These are phyloP conservation scores for Thielaviopsis populi DNA, from an alignment of 2,329 filamentous ascomycete species.

Conservation along the genomic window DNA sequence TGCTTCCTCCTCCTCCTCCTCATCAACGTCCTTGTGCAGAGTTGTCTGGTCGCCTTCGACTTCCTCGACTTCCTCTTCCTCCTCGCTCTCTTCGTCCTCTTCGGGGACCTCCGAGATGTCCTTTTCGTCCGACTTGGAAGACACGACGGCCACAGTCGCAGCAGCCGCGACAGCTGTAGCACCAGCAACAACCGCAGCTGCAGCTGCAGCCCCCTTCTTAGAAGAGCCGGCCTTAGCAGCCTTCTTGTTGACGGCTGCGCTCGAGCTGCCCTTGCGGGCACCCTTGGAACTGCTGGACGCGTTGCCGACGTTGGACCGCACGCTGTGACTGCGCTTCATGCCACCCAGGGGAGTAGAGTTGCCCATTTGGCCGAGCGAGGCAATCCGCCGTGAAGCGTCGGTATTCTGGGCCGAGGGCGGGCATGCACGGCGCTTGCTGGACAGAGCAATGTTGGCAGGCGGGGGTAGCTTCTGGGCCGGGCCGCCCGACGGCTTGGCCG, in stretches of 20 bases:
- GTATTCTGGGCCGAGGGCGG: constrained; percentile 22
- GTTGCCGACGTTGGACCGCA: constrained; percentile 31
- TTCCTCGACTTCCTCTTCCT: constrained; percentile 6
- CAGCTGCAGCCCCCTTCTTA: constrained; percentile 12
- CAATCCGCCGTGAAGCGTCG: constrained; percentile 48
- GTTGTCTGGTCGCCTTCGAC: constrained; percentile 33
- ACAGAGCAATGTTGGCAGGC: constrained; percentile 39
- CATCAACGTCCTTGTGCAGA: constrained; percentile 34
- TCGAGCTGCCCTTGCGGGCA: constrained; percentile 57
- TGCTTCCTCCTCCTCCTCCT: constrained; percentile 4
- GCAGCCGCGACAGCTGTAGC: not conserved
- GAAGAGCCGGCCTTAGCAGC: not conserved
- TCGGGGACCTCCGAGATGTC: constrained; percentile 1
- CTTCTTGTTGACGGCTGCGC: constrained; percentile 32
- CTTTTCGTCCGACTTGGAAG: not conserved
- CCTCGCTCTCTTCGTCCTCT: constrained; percentile 8
- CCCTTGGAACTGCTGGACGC: constrained; percentile 25
- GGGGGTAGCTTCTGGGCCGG: constrained; percentile 15
- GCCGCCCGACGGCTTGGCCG: constrained; percentile 16
- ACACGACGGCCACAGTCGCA: not conserved
- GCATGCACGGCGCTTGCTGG: constrained; percentile 34
- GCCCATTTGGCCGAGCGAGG: constrained; percentile 80
- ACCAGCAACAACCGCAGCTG: not conserved
- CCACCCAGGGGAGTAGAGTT: constrained; percentile 51
- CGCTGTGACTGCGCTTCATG: constrained; percentile 64